Percentiles rank a stretch among this genome's conserved stretches.
Conservation (phyloP, 1,284 basidiomycete genomes). For the Lignosus rhinocerotis region DNA sequence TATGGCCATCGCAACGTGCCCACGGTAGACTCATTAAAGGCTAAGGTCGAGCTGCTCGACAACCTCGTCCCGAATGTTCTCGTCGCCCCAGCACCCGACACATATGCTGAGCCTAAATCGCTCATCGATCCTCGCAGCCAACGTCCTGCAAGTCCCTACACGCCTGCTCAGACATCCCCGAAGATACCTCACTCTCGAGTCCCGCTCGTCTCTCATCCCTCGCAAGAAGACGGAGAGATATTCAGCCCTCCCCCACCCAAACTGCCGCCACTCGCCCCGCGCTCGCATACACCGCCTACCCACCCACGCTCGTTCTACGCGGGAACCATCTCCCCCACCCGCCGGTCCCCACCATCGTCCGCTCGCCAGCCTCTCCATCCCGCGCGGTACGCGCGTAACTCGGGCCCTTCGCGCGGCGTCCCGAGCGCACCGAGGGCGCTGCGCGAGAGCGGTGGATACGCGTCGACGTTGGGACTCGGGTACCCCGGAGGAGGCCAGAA, state of each 20-base stretch:
- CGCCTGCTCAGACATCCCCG: background rate
- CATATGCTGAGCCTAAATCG: background rate
- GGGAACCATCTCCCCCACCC: constrained; percentile 10
- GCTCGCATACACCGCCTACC: constrained; percentile 45
- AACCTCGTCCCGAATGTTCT: constrained; percentile 11
- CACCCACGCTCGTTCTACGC: constrained; percentile 46
- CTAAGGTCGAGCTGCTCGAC: constrained; percentile 36
- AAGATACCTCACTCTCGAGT: background rate
- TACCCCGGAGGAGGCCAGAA: constrained; percentile 8
- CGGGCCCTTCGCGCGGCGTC: constrained; percentile 37
- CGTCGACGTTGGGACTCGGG: constrained; percentile 20
- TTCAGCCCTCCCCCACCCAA: constrained; percentile 38
- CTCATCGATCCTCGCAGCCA: background rate
- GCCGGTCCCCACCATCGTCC: constrained; percentile 26
- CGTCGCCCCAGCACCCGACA: background rate
- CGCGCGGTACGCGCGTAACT: constrained; percentile 14
- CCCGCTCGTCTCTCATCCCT: constrained; percentile 25
- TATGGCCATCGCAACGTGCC: background rate
- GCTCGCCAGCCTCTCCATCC: constrained; percentile 20
- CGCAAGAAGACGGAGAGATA: constrained; percentile 60
- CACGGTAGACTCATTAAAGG: constrained; percentile 22
- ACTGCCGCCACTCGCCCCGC: constrained; percentile 33
- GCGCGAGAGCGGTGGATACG: constrained; percentile 32
- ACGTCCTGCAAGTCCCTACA: background rate
- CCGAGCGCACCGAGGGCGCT: constrained; percentile 59